Evolutionary conservation across 176 grass and related monocot genomes (phyloP).

Genomic region (Bothriochloa decipiens): DNA sequence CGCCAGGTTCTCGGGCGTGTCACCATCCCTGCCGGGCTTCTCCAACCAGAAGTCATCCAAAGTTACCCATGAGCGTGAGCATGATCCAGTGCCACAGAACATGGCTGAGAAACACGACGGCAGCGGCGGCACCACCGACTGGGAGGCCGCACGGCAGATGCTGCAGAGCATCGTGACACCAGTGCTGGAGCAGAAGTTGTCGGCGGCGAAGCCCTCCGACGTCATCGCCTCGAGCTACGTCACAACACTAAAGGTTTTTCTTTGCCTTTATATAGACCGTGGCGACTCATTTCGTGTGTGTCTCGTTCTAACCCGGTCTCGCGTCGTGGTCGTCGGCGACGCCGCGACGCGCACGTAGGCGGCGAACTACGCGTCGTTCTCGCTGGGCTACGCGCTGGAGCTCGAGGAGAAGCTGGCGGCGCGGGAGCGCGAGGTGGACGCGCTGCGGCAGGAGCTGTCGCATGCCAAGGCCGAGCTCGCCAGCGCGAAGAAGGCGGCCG

Average conservation of each 20-base stretch:
- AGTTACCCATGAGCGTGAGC: too few species aligned
- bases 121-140: not conserved
- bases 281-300: not conserved
- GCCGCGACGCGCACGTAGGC: not conserved
- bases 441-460: not conserved
- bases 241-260: constrained; percentile 17
- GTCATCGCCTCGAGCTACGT: not conserved
- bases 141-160: not conserved
- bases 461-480: not conserved
- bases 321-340: not conserved
- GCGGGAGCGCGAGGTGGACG: not conserved
- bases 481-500: not conserved
- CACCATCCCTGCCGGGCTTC: not conserved
- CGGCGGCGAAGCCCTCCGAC: constrained; percentile 25
- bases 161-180: constrained; percentile 35
- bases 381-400: constrained; percentile 25
- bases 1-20: not conserved
- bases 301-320: not conserved
- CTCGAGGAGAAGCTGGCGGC: constrained; percentile 13
- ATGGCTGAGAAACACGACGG: not conserved
- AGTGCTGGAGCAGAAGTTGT: not conserved
- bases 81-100: too few species aligned
- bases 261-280: too few species aligned
- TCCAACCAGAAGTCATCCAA: too few species aligned
- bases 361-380: constrained; percentile 33